phyloP scores from a whole-genome alignment of 106 monocot genomes.

The Dioscorea alata region DNA sequence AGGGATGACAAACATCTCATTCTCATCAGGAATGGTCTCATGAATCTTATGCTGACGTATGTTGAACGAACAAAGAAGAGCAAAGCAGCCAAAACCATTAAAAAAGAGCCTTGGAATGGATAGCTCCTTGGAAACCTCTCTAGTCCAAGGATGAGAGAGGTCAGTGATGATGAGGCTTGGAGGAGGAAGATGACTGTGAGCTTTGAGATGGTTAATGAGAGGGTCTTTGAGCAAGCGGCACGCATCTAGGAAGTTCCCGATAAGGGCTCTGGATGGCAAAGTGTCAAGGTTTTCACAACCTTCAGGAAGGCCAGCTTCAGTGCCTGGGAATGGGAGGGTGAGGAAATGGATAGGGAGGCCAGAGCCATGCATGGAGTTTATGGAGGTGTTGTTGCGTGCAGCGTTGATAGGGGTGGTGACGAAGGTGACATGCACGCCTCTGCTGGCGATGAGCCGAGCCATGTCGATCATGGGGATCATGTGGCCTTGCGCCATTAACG shows the following conservation, averaged over 20 bases:
- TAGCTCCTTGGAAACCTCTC: slow-evolving; percentile 13
- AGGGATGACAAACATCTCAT: slow-evolving; percentile 25
- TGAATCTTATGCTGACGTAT: slow-evolving; percentile 8
- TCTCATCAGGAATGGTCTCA: slow-evolving; percentile 9
- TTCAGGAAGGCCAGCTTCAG: slow-evolving; percentile 36
- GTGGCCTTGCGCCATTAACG: slow-evolving; percentile 57
- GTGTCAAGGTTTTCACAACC: slow-evolving; percentile 34
- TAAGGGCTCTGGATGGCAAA: neutral
- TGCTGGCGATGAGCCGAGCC: slow-evolving; percentile 36
- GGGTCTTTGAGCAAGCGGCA: slow-evolving; percentile 16
- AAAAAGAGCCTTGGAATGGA: slow-evolving; percentile 35
- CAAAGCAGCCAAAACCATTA: slow-evolving; percentile 30
- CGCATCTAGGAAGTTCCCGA: slow-evolving; percentile 21
- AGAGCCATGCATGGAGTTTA: slow-evolving; percentile 8
- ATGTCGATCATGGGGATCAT: slow-evolving; percentile 62
- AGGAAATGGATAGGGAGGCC: slow-evolving; percentile 27
- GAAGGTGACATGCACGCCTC: slow-evolving; percentile 41
- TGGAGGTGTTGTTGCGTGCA: slow-evolving; percentile 17
- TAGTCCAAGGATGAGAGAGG: slow-evolving; percentile 27
- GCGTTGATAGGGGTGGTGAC: slow-evolving; percentile 51
- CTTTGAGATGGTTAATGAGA: slow-evolving; percentile 11
- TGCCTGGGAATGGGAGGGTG: slow-evolving; percentile 32
- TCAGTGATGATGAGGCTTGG: slow-evolving; percentile 46
- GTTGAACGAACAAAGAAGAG: slow-evolving; percentile 15
- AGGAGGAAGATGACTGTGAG: neutral